A percentile compares a stretch with the other conserved stretches of the same genome.
Evolutionary conservation across 495 filamentous ascomycete species (phyloP).

Genomic region (Neurospora sp.): DNA sequence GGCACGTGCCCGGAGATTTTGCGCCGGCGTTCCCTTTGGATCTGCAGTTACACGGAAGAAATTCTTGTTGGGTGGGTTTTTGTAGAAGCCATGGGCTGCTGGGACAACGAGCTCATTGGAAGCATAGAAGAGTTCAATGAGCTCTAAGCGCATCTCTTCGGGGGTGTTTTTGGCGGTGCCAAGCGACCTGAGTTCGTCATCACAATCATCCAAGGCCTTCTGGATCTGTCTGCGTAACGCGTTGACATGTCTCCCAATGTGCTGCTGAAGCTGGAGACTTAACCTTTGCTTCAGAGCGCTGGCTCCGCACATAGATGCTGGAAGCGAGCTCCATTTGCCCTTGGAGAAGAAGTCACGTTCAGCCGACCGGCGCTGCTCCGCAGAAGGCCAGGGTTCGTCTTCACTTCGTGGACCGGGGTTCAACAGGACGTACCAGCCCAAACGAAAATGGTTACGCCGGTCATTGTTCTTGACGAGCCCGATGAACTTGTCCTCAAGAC

Average conservation of each 20-base stretch:
- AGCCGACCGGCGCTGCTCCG: constrained; percentile 16
- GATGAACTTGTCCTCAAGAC: constrained; percentile 41
- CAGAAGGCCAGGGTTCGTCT: constrained; percentile 21
- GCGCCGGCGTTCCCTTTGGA: constrained; percentile 27
- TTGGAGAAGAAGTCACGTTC: constrained; percentile 26
- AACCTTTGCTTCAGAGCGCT: constrained; percentile 27
- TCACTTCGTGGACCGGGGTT: constrained; percentile 38
- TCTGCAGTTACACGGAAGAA: constrained; percentile 31
- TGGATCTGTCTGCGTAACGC: constrained; percentile 26
- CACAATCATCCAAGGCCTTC: constrained; percentile 28
- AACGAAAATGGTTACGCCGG: constrained; percentile 36
- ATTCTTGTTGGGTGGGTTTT: constrained; percentile 28
- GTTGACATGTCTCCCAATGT: constrained; percentile 29
- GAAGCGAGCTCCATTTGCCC: constrained; percentile 34
- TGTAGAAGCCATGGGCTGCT: constrained; percentile 32
- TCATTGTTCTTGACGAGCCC: constrained; percentile 49
- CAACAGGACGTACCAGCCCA: constrained; percentile 57
- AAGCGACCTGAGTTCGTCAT: constrained; percentile 26
- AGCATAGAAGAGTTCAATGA: constrained; percentile 28
- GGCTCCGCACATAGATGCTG: constrained; percentile 21
- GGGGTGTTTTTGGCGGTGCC: constrained; percentile 28
- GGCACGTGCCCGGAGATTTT: constrained; percentile 31
- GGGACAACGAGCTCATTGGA: constrained; percentile 31
- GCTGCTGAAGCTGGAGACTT: constrained; percentile 28
- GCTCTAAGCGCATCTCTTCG: constrained; percentile 29